phyloP scores from a whole-genome alignment of 2,329 filamentous ascomycete genomes.

The Colletotrichum noveboracense region DNA sequence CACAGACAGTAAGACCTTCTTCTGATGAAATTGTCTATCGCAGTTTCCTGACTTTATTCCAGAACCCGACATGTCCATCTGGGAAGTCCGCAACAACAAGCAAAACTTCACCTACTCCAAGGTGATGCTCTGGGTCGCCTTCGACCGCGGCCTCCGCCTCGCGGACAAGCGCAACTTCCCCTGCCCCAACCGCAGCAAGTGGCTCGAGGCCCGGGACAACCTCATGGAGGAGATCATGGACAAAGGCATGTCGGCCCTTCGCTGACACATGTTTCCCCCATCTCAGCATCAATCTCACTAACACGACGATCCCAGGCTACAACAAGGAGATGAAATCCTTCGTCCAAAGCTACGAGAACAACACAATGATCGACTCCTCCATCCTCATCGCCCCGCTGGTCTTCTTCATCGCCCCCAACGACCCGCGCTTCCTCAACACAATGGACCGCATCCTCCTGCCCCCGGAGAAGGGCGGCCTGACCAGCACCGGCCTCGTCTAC shows the following conservation, averaged over 20 bases:
- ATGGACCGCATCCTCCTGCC: slow-evolving; percentile 74
- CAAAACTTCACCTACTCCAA: slow-evolving; percentile 85
- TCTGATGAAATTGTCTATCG: neutral
- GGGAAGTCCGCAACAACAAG: slow-evolving; percentile 78
- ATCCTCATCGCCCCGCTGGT: slow-evolving; percentile 79
- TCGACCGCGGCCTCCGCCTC: slow-evolving; percentile 76
- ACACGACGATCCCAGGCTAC: slow-evolving; percentile 55
- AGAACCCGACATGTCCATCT: slow-evolving; percentile 82
- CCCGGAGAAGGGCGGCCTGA: slow-evolving; percentile 77
- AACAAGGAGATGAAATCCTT: slow-evolving; percentile 73
- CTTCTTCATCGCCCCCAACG: slow-evolving; percentile 80
- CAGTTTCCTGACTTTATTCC: slow-evolving; percentile 8
- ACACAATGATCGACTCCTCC: slow-evolving; percentile 73
- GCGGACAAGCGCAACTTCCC: slow-evolving; percentile 78
- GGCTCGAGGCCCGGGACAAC: slow-evolving; percentile 69
- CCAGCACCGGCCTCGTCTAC: slow-evolving; percentile 76
- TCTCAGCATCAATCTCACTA: neutral
- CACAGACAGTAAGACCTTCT: slow-evolving; percentile 50
- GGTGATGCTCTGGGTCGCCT: slow-evolving; percentile 82
- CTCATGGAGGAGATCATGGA: slow-evolving; percentile 81
- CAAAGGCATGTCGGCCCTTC: slow-evolving; percentile 38
- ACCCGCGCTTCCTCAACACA: slow-evolving; percentile 76
- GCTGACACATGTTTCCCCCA: neutral
- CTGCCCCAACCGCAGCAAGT: slow-evolving; percentile 71
- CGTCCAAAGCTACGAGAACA: slow-evolving; percentile 77